Base-by-base conservation (phyloP, 2,329 filamentous ascomycete species). In the Diaporthe sp. region DNA sequence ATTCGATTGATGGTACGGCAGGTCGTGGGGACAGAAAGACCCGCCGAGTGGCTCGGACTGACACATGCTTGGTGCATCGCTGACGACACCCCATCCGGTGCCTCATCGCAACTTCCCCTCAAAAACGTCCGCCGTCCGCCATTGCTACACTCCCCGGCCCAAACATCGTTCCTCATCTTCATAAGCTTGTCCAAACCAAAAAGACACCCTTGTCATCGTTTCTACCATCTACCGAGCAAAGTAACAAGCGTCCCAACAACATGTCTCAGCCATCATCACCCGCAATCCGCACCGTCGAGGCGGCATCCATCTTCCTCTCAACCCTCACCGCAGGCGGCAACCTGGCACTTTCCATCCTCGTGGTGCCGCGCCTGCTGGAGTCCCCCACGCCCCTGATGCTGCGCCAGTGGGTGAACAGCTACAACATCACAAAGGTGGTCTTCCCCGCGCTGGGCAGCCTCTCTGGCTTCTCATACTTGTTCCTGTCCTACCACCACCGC, bases 361-460 rank as follows among this genome's bases (percentile, higher is more conserved):
- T 84, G n/a, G 79, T 90, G 2, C 90, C 90, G 2, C 85, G 88
- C 55, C 82, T 92, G 12, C 86, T 92, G 75, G 84, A 89, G 75
- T 87, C 89, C 0, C 91, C 91, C 1, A 86, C 88, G 1, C 87
- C 87, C 2, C 82, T 91, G 15, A 87, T 91, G 76, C 87, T 89
- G 44, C 85, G 84, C 53, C 90, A 92, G 82, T 92, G 90, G 90
- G 79, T 81, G 75, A 84, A 80, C 55, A 81, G 86, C 75, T 88
- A 84, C 81, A 79, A 81, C 25, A 78, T 79, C 3, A 87, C 87
- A 70, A 84, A 80, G 72, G 76, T 78, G n/a, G 72, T 85, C 53
- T 84, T 87, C 28, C 85, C 86, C 0, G 76, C 82, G 1, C 75
- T 87, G 12, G 82, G 85, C 8, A 74, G 86, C n/a, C 37, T 87